Base-by-base conservation (phyloP, 2,329 filamentous ascomycete species). In the Byssochlamys sp. region DNA sequence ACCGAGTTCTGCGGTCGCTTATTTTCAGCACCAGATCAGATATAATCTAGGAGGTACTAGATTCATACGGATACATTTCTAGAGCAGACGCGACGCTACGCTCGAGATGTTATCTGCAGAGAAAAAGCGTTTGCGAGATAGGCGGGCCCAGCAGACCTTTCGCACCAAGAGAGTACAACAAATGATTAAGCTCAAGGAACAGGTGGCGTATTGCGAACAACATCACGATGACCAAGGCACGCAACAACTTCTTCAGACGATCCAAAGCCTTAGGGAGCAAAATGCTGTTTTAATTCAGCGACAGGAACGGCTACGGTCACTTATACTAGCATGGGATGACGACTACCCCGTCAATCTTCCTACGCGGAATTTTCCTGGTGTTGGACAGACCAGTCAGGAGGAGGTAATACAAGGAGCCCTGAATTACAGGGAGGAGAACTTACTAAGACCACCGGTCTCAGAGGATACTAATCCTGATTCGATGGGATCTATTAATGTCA, bases 71-170 rank as follows among this genome's bases (percentile, higher is more conserved):
- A 39, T 2, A 14, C 14, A 6, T 45, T 45, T 9, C 39, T 19
- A 1, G n/a, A 45, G 39, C 19, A 1, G 14, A 45, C 14, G n/a
- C 14, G n/a, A 45, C 39, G 39, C 19, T 10, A 50, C 33, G 10
- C 33, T 24, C 6, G 3, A 53, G 31, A 51, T 58, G 27, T 58
- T 54, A n/a, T 58, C 57, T 7, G 55, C 57, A 7, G 57, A 58
- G 57, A 58, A 58, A 49, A 68, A 69, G 19, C 63, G 67, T 19
- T 57, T 66, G 1, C 60, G 67, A 35, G 67, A 69, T 55, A 61
- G 67, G n/a, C 63, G 60, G 12, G 65, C 67, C 2, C 67, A 69
- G 50, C 63, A 67, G 39, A 65, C 58, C 14, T 61, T 68, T 2
- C 65, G 67, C 31, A 59, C 63, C 31, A 69, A 67, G 29, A 66